Evolutionary conservation across 805 yeast genomes (phyloP).

Genomic region (Nakazawaea anatomiae): DNA sequence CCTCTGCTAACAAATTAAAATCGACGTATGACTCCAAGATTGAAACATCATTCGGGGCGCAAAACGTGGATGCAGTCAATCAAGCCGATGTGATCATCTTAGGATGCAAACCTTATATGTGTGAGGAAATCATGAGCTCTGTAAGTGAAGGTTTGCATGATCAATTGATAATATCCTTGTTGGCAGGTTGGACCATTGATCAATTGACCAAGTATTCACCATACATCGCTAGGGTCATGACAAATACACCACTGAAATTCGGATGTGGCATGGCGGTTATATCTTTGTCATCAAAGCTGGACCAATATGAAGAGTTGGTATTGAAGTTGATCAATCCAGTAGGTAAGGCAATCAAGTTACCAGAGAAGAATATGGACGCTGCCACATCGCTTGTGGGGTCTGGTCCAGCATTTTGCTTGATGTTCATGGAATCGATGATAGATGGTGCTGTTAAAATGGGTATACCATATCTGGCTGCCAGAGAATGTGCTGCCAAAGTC

Average conservation of each 20-base stretch:
- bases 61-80: constrained; percentile 53
- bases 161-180: constrained; percentile 67
- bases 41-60: constrained; percentile 40
- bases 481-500: constrained; percentile 86
- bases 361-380: constrained; percentile 93
- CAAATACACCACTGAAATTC: constrained; percentile 92
- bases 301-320: constrained; percentile 34
- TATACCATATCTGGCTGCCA: constrained; percentile 76
- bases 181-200: constrained; percentile 89
- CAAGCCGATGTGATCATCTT: constrained; percentile 67
- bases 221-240: constrained; percentile 86
- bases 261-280: constrained; percentile 94
- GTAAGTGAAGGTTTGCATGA: constrained; percentile 41
- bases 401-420: constrained; percentile 90
- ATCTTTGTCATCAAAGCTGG: constrained; percentile 57
- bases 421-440: constrained; percentile 85
- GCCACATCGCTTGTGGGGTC: constrained; percentile 94
- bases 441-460: constrained; percentile 97
- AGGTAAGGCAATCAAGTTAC: constrained; percentile 62
- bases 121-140: constrained; percentile 50
- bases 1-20: constrained; percentile 43
- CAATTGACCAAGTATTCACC: constrained; percentile 51
- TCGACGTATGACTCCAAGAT: constrained; percentile 46
- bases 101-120: constrained; percentile 87
- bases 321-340: constrained; percentile 54